Percentiles rank a stretch among this genome's conserved stretches.
Conservation (phyloP, 2,329 filamentous ascomycete species). For the Pestalotiopsis sp. region DNA sequence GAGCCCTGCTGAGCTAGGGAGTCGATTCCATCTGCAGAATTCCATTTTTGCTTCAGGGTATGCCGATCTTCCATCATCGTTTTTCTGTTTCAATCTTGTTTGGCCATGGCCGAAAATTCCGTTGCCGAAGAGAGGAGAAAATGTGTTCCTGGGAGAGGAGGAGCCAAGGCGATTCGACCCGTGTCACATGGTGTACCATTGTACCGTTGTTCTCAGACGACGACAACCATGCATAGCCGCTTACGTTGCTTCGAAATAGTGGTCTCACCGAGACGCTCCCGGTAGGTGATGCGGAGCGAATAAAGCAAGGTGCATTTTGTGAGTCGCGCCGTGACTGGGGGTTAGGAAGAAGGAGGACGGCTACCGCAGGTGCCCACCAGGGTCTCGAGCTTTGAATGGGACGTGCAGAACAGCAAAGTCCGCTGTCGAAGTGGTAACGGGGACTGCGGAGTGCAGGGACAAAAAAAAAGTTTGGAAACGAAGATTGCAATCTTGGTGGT, state of each 20-base stretch:
- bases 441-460: neutral
- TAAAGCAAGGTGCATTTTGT: neutral
- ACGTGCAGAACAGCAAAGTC: neutral
- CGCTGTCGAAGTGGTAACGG: neutral
- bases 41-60: neutral
- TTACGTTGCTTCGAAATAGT: constrained; percentile 3
- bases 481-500: constrained; percentile 6
- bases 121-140: neutral
- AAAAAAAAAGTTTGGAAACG: constrained; percentile 4
- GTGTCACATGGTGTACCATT: neutral
- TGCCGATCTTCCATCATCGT: neutral
- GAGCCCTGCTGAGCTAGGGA: neutral
- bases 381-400: neutral
- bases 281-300: neutral
- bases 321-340: neutral
- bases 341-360: neutral
- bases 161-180: neutral
- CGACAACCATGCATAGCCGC: constrained; percentile 1
- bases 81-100: neutral
- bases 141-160: neutral
- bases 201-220: neutral
- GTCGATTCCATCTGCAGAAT: neutral
- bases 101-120: neutral
- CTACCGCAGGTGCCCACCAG: neutral
- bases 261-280: constrained; percentile 2